Evolutionary conservation across 106 monocot genomes (phyloP).

Genomic region (Dendrobium huoshanense): DNA sequence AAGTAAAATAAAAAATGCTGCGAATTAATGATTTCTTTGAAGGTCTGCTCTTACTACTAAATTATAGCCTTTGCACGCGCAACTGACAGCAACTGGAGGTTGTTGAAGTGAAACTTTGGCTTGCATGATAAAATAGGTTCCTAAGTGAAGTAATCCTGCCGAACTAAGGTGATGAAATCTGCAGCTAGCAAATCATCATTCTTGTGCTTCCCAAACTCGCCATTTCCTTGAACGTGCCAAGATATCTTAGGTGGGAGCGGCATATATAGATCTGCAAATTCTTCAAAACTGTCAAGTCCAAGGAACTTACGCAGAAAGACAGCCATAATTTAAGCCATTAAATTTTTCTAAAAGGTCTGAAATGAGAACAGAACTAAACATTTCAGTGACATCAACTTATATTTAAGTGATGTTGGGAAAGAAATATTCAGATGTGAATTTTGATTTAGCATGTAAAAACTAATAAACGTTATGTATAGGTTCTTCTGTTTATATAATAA

Average conservation of each 20-base stretch:
- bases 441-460: too few relatives aligned
- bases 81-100: neutral
- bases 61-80: neutral
- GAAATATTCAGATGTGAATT: too few relatives aligned
- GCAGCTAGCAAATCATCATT: slow-evolving; percentile 38
- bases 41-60: neutral
- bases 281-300: neutral
- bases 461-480: too few relatives aligned
- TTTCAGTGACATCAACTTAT: neutral
- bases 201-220: slow-evolving; percentile 38
- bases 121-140: neutral
- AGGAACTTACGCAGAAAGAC: neutral
- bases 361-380: neutral
- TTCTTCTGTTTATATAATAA: too few relatives aligned
- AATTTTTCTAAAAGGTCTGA: neutral
- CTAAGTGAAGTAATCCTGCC: slow-evolving; percentile 59
- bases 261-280: slow-evolving; percentile 45
- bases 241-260: slow-evolving; percentile 60
- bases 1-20: too few relatives aligned
- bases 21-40: too few relatives aligned
- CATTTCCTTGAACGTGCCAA: slow-evolving; percentile 63
- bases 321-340: neutral
- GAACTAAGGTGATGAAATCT: slow-evolving; percentile 51
- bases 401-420: too few relatives aligned
- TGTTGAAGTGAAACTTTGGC: neutral